Percentiles rank a stretch among this genome's conserved stretches.
phyloP scores from a whole-genome alignment of 1,139 yeast genomes.

The Geotrichum cucujoidarum region DNA sequence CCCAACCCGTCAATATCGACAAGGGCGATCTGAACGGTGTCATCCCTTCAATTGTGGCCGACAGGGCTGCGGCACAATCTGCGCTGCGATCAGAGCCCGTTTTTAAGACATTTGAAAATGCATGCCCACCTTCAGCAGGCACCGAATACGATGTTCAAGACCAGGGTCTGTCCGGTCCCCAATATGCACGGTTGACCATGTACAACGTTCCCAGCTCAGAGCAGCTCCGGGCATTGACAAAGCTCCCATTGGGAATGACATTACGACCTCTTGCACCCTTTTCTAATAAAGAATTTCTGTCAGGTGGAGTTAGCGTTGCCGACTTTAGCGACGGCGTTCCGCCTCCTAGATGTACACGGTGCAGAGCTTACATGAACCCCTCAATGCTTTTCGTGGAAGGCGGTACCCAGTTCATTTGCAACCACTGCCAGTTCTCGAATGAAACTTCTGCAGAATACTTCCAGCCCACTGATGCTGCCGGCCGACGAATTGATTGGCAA shows the following conservation, averaged over 20 bases:
- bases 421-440: slow-evolving; percentile 79
- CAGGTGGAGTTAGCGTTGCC: slow-evolving; percentile 55
- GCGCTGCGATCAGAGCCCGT: slow-evolving; percentile 41
- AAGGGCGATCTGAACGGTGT: slow-evolving; percentile 18
- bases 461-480: slow-evolving; percentile 59
- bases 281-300: slow-evolving; percentile 17
- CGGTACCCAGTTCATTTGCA: slow-evolving; percentile 69
- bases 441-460: slow-evolving; percentile 62
- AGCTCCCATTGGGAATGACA: slow-evolving; percentile 75
- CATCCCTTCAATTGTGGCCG: slow-evolving; percentile 50
- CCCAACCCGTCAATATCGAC: neutral
- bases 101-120: slow-evolving; percentile 67
- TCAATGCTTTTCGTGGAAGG: slow-evolving; percentile 62
- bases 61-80: slow-evolving; percentile 52
- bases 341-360: slow-evolving; percentile 86
- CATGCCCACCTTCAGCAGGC: slow-evolving; percentile 81
- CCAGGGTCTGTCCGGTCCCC: slow-evolving; percentile 81
- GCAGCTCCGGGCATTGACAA: slow-evolving; percentile 61
- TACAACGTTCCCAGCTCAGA: slow-evolving; percentile 82
- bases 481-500: slow-evolving; percentile 56
- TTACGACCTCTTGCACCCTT: slow-evolving; percentile 72
- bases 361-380: slow-evolving; percentile 87
- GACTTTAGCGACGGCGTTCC: slow-evolving; percentile 53
- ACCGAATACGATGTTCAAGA: slow-evolving; percentile 66
- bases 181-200: slow-evolving; percentile 73